Evolutionary conservation across 2,329 filamentous ascomycete genomes (phyloP), one percentile per base, ranked within the genome.

Genomic region (Alternaria sp.): DNA sequence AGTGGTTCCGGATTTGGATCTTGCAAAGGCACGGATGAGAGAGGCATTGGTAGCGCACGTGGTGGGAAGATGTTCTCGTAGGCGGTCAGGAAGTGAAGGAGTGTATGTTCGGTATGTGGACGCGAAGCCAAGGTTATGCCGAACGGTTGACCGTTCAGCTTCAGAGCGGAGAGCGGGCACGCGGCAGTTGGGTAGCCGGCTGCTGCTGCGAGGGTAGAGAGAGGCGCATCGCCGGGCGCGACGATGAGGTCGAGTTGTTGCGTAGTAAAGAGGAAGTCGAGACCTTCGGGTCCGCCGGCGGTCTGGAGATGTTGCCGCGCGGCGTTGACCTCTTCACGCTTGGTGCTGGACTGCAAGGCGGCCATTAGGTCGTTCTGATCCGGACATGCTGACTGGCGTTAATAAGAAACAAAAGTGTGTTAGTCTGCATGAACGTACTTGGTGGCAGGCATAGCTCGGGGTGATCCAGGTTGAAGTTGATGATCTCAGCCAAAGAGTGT

Each of bases 401-500:
- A 61, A 54, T 51, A 39, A 11, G 39, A 11, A 4, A 10, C 4
- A 14, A 5, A n/a, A 2, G 36, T 11, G 11, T 13, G 14, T 23
- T 6, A 10, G 13, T 36, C 23, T 17, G 17, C 31, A 50, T 13
- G n/a, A 37, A 51, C 66, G 3, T 68, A 73, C 71, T 63, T 3
- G 72, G 70, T 29, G 73, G 72, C 1, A 77, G 65, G 11, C 68
- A 71, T 14, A 76, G 70, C 49, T 77, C 73, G 6, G 73, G 71
- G 34, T 77, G 74, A 34, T 77, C 72, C 26, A 71, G 62, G 52
- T 77, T 77, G 63, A 76, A 76, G 59, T 77, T 74, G 46, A 77
- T 76, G 51, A 77, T 74, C 45, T 76, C 75, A 23, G 74, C 72
- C 23, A 77, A 65, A 3, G 72, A 76, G 61, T 75, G 72, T 8